A percentile compares a stretch with the other conserved stretches of the same genome.
These are phyloP conservation scores for Gossypium longicalyx DNA, from an alignment of 345 rosid species.

Conservation along the genomic window DNA sequence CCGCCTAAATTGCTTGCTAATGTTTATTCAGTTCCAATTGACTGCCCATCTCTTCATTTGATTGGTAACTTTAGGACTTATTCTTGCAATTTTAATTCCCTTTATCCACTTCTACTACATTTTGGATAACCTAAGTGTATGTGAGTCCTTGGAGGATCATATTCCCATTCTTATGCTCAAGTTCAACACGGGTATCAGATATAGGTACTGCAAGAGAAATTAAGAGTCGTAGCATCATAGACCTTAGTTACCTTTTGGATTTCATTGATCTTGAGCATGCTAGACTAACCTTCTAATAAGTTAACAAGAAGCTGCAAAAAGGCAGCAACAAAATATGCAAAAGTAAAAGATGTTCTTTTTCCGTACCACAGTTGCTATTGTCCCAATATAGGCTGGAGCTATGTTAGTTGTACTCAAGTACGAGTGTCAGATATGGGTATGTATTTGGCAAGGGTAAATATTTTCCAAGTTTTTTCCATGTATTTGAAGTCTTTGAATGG, in stretches of 20 bases:
- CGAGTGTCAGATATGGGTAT: neutral
- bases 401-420: neutral
- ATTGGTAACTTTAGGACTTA: conserved; percentile 4
- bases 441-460: too few species aligned
- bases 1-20: conserved; percentile 9
- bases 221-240: neutral
- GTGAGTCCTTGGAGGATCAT: neutral
- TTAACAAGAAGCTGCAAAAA: neutral
- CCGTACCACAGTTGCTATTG: neutral
- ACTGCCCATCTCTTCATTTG: conserved; percentile 14
- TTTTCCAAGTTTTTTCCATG: neutral
- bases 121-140: neutral
- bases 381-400: neutral
- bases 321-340: neutral
- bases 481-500: neutral
- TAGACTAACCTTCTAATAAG: neutral
- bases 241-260: neutral
- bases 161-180: neutral
- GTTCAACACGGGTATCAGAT: neutral
- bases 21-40: conserved; percentile 6
- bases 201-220: neutral
- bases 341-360: neutral
- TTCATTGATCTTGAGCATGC: neutral
- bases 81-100: neutral
- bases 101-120: neutral